Evolutionary conservation across 75 land plant genomes (phyloP).

Genomic region (Pinus tabuliformis): DNA sequence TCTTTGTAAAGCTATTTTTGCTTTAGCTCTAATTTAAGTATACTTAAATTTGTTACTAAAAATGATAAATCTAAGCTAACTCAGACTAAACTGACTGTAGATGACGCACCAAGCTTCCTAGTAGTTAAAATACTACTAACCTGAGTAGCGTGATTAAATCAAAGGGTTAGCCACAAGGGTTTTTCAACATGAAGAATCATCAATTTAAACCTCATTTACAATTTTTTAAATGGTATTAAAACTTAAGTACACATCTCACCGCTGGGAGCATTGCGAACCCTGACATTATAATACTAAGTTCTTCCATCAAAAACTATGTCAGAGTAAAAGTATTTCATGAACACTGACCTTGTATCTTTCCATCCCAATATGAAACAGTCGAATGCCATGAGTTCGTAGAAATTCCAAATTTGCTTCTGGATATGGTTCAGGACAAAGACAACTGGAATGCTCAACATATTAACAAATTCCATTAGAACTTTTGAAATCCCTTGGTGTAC

Average conservation of each 20-base stretch:
- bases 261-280: not conserved
- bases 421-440: slow-evolving; percentile 60
- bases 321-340: not conserved
- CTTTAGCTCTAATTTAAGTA: not conserved
- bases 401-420: slow-evolving; percentile 43
- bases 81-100: not conserved
- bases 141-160: not conserved
- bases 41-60: not conserved
- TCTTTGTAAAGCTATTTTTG: not conserved
- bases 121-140: not conserved
- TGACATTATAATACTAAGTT: not conserved
- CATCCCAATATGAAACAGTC: slow-evolving; percentile 59
- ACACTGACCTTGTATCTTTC: slow-evolving; percentile 47
- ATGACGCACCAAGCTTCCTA: not conserved
- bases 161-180: not conserved
- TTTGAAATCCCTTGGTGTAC: not conserved
- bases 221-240: not conserved
- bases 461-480: slow-evolving; percentile 3
- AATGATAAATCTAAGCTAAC: not conserved
- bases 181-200: not conserved
- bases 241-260: not conserved
- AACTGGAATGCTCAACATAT: slow-evolving; percentile 28
- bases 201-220: not conserved
- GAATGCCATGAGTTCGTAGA: slow-evolving; percentile 40
- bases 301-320: not conserved